Conservation (phyloP, 2,329 filamentous ascomycete genomes). For the Botrytis tulipae region DNA sequence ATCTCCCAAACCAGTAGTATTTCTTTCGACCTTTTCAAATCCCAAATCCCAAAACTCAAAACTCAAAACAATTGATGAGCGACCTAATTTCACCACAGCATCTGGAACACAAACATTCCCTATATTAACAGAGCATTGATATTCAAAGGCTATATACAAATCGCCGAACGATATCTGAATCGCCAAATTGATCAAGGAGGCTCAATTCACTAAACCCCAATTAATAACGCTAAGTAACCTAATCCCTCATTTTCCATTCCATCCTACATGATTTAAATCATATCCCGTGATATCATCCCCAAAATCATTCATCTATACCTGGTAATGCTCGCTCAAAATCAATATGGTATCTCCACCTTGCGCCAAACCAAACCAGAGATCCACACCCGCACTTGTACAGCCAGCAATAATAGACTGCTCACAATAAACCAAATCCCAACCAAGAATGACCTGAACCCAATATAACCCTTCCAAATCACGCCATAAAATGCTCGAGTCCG, state of each 20-base stretch:
- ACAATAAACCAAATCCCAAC: not conserved
- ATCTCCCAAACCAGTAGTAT: not conserved
- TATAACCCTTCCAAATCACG: not conserved
- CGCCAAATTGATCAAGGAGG: not conserved
- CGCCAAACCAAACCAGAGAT: not conserved
- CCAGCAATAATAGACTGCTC: not conserved
- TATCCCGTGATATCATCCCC: not conserved
- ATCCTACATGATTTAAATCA: not conserved
- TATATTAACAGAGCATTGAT: not conserved
- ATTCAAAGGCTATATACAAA: not conserved
- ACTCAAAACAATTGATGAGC: not conserved
- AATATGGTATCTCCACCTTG: constrained; percentile 8
- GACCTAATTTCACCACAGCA: not conserved
- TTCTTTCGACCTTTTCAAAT: not conserved
- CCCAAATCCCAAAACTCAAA: not conserved
- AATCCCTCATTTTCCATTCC: not conserved
- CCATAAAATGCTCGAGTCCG: not conserved
- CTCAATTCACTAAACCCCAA: not conserved
- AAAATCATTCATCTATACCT: not conserved
- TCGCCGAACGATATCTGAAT: not conserved
- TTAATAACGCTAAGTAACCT: not conserved
- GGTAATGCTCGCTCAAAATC: not conserved
- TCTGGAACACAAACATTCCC: not conserved
- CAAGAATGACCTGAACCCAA: not conserved
- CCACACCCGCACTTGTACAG: not conserved